Base-by-base conservation (phyloP, 2,329 filamentous ascomycete species). In the Orbilia brochopaga region DNA sequence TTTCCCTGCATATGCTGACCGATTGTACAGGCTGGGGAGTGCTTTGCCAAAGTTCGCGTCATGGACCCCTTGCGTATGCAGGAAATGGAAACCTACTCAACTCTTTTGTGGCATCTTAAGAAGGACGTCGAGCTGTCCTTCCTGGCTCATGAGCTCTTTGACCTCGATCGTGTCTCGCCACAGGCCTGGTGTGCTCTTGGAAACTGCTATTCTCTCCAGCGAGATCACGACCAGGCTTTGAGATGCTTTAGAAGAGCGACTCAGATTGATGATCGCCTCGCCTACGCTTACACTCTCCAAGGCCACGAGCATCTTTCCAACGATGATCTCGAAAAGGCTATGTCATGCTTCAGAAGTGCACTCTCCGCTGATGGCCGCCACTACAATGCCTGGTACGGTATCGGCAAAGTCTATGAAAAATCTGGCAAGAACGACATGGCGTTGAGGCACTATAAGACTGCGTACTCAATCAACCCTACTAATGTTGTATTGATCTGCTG, bases 371-470 rank as follows among this genome's bases (percentile, higher is more conserved):
- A 99, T 77, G 87, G 86, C 62, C 87, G 93, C 19, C 93, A 97
- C 78, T 99, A 97, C 82, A 96, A 97, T 78, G 94, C 93, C n/a
- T 97, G 95, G 86, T 99, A 97, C 79, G 94, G 94, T 75, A 87
- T 90, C 64, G 87, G 87, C 30, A 84, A 85, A 69, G 92, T 96
- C 1, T 94, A 93, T 77, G 91, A 96, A 79, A 93, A 92, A 78
- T 86, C 95, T 76, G 92, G 92, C 77, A 92, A 91, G 79, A 92
- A 91, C 76, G 91, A 96, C 73, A 91, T 94, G 78, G 93, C 94
- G 1, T 90, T 95, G 77, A 88, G 88, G 66, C 93, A 99, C 81
- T 99, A 95, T 82, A 87, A 91, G 69, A 89, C 91, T 19, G 94
- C 94, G 1, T 88, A 91, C 11, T 83, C 84, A 46, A 96, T 99